Evolutionary conservation across 768 basidiomycete species (phyloP).

Genomic region (Boletellus sp.): DNA sequence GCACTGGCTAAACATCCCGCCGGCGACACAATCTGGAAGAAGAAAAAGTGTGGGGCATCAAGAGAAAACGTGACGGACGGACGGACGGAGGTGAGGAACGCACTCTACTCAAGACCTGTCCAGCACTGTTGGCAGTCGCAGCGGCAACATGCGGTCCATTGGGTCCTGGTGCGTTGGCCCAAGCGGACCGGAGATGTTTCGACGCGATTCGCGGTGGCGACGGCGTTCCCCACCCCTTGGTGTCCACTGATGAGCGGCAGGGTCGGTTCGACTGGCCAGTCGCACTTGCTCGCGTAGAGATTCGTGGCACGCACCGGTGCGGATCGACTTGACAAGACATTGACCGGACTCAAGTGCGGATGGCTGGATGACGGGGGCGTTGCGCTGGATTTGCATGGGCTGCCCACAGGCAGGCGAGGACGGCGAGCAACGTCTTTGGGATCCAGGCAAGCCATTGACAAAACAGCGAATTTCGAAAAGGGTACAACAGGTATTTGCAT

Average conservation of each 20-base stretch:
- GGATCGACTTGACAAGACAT: conserved; percentile 71
- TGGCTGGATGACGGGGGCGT: conserved; percentile 55
- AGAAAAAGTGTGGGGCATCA: background rate
- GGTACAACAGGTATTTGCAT: no score
- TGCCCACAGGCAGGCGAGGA: conserved; percentile 34
- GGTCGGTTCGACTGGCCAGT: conserved; percentile 72
- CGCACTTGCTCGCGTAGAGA: conserved; percentile 67
- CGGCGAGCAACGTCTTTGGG: conserved; percentile 43
- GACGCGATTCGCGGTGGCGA: conserved; percentile 73
- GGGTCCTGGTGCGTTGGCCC: conserved; percentile 80
- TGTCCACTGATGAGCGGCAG: conserved; percentile 77
- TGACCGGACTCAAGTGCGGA: conserved; percentile 61
- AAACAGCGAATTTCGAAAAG: no score
- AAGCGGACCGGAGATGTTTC: conserved; percentile 57
- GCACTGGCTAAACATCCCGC: conserved; percentile 76
- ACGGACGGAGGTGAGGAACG: conserved; percentile 11
- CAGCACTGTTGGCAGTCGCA: conserved; percentile 73
- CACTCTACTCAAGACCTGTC: conserved; percentile 73
- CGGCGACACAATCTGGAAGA: conserved; percentile 57
- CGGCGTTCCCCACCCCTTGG: conserved; percentile 77
- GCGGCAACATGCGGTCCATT: conserved; percentile 75
- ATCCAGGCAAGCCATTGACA: no score
- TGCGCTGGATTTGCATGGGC: conserved; percentile 32
- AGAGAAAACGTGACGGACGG: no score
- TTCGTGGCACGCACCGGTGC: conserved; percentile 89